Evolutionary conservation across 805 yeast genomes (phyloP), one percentile per base, ranked within the genome.

Genomic region (Pichia scutulata): DNA sequence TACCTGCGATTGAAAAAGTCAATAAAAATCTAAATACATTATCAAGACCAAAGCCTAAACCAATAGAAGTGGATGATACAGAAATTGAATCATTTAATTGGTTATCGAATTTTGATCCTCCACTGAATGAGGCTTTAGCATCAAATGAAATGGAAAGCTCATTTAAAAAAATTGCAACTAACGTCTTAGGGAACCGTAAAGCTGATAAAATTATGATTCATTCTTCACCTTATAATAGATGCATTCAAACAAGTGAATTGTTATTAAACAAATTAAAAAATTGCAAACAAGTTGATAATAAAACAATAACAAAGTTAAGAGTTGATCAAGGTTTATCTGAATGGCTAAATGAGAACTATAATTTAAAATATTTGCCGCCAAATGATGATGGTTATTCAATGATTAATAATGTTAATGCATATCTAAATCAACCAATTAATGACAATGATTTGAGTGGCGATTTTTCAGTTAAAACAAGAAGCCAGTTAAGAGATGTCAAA

Each of bases 321-420:
- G 59, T 73, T 4, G 77, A 73, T 49, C 77, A 72, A 44, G 68
- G 66, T 1, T 56, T 71, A 12, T 65, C 72, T 2, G 77, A 73
- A 44, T 73, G 77, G 77, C 61, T 73, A n/a, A 69, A 62, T 51
- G 67, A 65, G 13, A 70, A 70, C 41, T 66, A 70, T 44, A 71
- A 71, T 49, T 58, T 70, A 36, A 64, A 65, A 42, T 66, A 62
- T 49, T 61, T 66, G 43, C 77, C 77, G 2, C 77, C 77, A 7
- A 72, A 72, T 52, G 77, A 73, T 57, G 70, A 69, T 49, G 77
- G 77, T 14, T 67, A 64, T 12, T 64, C 74, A 1, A 58, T 73
- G 58, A 59, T 70, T 22, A 66, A 67, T 52, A 65, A 68, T 44
- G 67, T 73, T 9, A 65, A 70, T 41, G 67, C 67, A 24, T 73